A percentile compares a stretch with the other conserved stretches of the same genome.
Conservation (phyloP, 805 yeast genomes). For the Yarrowia sp. region DNA sequence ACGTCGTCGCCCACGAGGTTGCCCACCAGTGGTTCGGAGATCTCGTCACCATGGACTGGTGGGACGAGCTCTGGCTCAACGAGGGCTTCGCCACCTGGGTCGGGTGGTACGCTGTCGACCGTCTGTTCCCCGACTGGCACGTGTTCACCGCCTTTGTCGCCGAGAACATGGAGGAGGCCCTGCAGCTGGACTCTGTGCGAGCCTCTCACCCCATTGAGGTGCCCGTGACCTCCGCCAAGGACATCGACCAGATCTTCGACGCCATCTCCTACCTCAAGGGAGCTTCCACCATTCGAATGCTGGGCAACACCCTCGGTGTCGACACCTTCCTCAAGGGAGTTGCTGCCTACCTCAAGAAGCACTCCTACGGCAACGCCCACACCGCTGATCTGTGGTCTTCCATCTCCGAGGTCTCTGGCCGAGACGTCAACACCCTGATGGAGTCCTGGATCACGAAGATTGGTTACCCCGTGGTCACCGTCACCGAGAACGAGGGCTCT, state of each 20-base stretch:
- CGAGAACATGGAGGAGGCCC: slow-evolving; percentile 70
- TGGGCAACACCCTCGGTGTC: slow-evolving; percentile 75
- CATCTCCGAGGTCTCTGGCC: slow-evolving; percentile 64
- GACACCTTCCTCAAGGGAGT: slow-evolving; percentile 77
- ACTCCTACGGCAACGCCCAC: slow-evolving; percentile 72
- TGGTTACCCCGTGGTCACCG: slow-evolving; percentile 73
- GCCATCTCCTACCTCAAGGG: slow-evolving; percentile 83
- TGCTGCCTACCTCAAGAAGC: slow-evolving; percentile 69
- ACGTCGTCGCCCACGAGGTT: slow-evolving; percentile 83
- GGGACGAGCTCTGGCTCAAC: slow-evolving; percentile 87
- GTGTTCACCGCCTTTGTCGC: slow-evolving; percentile 79
- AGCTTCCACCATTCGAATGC: slow-evolving; percentile 74
- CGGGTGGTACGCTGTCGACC: slow-evolving; percentile 81
- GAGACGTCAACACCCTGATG: slow-evolving; percentile 72
- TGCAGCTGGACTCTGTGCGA: slow-evolving; percentile 68
- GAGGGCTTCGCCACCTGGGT: slow-evolving; percentile 92
- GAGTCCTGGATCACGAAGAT: slow-evolving; percentile 76
- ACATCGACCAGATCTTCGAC: slow-evolving; percentile 80
- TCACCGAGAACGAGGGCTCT: slow-evolving; percentile 50
- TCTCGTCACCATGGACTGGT: slow-evolving; percentile 87
- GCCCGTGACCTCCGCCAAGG: slow-evolving; percentile 73
- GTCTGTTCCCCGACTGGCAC: slow-evolving; percentile 79
- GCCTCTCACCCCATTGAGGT: slow-evolving; percentile 86
- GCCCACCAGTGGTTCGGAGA: slow-evolving; percentile 94
- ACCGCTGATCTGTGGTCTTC: slow-evolving; percentile 79